Percentiles rank a stretch among this genome's conserved stretches.
These are phyloP conservation scores for Leishmania tarentolae DNA, from an alignment of 208 protist genomes.

Conservation along the genomic window DNA sequence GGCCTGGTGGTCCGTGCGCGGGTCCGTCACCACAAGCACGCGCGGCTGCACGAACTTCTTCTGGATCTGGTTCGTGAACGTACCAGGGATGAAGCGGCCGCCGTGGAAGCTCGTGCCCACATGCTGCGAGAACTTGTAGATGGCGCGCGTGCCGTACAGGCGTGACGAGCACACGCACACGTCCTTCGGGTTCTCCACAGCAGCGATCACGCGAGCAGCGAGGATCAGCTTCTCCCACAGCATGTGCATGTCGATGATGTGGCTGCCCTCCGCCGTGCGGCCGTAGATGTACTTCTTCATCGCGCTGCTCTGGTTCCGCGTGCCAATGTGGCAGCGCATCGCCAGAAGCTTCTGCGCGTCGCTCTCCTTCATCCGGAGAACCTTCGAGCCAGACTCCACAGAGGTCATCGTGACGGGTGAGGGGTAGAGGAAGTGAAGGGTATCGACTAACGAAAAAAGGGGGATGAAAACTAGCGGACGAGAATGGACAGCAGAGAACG, in stretches of 20 bases:
- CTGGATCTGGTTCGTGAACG: slow-evolving; percentile 99
- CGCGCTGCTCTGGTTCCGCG: slow-evolving; percentile 91
- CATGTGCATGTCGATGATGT: slow-evolving; percentile 98
- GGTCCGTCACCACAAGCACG: slow-evolving; percentile 98
- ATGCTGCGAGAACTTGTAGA: slow-evolving; percentile 98
- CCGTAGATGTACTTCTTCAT: slow-evolving; percentile 98
- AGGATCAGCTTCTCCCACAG: slow-evolving; percentile 99
- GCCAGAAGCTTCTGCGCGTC: slow-evolving; percentile 98
- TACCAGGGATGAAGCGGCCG: slow-evolving; percentile 98
- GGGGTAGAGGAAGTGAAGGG: not conserved
- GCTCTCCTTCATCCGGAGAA: slow-evolving; percentile 81
- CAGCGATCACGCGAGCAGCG: slow-evolving; percentile 98
- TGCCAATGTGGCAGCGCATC: slow-evolving; percentile 96
- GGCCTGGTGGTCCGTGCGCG: slow-evolving; percentile 96
- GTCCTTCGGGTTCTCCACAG: slow-evolving; percentile 98
- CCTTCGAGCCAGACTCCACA: slow-evolving; percentile 75
- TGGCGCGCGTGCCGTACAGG: slow-evolving; percentile 95
- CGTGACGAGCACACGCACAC: slow-evolving; percentile 96
- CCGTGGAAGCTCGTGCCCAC: slow-evolving; percentile 92
- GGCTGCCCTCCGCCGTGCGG: slow-evolving; percentile 85
- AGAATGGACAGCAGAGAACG: not conserved
- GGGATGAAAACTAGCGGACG: not conserved
- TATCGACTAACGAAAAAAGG: not conserved
- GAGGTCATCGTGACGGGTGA: slow-evolving; percentile 50
- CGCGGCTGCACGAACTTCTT: slow-evolving; percentile 98